Conservation (phyloP, 192 early-diverging fungal species). For the Kappamyces sp. region DNA sequence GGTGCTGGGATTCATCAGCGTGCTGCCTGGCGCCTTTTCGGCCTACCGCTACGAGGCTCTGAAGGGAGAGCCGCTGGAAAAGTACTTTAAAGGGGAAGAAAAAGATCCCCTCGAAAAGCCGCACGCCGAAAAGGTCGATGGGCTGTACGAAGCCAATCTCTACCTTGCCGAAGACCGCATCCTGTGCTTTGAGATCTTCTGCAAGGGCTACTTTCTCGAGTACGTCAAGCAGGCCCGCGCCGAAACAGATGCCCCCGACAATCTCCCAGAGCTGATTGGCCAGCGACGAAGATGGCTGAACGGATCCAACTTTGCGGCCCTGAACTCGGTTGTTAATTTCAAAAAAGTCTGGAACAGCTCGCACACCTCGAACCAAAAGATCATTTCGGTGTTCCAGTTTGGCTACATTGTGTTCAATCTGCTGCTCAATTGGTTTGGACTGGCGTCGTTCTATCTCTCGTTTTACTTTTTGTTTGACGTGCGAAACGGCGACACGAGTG, state of each 20-base stretch:
- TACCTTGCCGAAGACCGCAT: conserved; percentile 74
- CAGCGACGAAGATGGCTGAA: conserved; percentile 96
- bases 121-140: conserved; percentile 46
- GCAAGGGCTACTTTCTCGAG: conserved; percentile 77
- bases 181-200: conserved; percentile 89
- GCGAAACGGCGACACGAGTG: conserved; percentile 15
- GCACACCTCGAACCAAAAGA: conserved; percentile 41
- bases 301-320: conserved; percentile 88
- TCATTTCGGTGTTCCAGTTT: conserved; percentile 72
- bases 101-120: conserved; percentile 76
- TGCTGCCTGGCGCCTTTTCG: conserved; percentile 90
- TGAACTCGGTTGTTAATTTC: conserved; percentile 79
- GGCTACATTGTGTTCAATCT: conserved; percentile 74
- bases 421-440: conserved; percentile 85
- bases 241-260: conserved; percentile 91
- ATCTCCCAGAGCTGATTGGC: conserved; percentile 85
- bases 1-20: conserved; percentile 82
- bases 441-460: conserved; percentile 86
- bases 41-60: conserved; percentile 88
- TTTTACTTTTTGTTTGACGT: conserved; percentile 72
- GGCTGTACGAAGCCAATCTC: not conserved
- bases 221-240: conserved; percentile 77
- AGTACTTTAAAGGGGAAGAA: conserved; percentile 91
- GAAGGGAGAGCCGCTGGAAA: conserved; percentile 62
- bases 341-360: conserved; percentile 50